These are phyloP conservation scores for Candida boidinii DNA, from an alignment of 805 yeast species.

Conservation along the genomic window DNA sequence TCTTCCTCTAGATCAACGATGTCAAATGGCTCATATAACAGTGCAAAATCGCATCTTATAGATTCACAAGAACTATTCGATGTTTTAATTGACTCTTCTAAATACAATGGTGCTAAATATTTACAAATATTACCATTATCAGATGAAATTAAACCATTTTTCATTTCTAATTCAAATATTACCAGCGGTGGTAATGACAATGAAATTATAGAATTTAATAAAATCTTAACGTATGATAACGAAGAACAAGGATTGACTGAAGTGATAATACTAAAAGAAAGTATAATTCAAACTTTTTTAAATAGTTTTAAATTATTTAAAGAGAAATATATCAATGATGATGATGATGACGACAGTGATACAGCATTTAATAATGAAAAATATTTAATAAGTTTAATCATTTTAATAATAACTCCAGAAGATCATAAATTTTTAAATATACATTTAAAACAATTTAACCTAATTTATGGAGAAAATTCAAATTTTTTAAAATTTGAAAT, in stretches of 20 bases:
- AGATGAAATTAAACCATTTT: too few species aligned
- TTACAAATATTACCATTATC: too few species aligned
- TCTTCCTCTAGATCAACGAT: too few species aligned
- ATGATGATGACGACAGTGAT: neutral
- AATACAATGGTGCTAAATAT: too few species aligned
- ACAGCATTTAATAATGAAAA: too few species aligned
- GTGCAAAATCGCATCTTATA: too few species aligned
- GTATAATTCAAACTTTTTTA: conserved; percentile 9
- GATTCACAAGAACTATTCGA: too few species aligned
- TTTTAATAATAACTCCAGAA: conserved; percentile 20
- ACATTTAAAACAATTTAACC: conserved; percentile 4
- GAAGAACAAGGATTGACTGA: conserved; percentile 6
- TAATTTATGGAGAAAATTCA: neutral
- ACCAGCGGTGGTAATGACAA: neutral
- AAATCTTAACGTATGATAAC: conserved; percentile 1
- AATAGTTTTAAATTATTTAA: conserved; percentile 10
- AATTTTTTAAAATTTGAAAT: conserved; percentile 3
- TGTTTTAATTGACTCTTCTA: too few species aligned
- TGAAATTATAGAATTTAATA: neutral
- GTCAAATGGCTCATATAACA: too few species aligned
- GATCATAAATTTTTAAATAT: conserved; percentile 15
- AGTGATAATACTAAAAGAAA: conserved; percentile 8
- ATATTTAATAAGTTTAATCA: conserved; percentile 7
- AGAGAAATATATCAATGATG: neutral
- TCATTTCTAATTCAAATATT: too few species aligned